Conservation (phyloP, 139 green algal species). For the Diplosphaera chodatii region DNA sequence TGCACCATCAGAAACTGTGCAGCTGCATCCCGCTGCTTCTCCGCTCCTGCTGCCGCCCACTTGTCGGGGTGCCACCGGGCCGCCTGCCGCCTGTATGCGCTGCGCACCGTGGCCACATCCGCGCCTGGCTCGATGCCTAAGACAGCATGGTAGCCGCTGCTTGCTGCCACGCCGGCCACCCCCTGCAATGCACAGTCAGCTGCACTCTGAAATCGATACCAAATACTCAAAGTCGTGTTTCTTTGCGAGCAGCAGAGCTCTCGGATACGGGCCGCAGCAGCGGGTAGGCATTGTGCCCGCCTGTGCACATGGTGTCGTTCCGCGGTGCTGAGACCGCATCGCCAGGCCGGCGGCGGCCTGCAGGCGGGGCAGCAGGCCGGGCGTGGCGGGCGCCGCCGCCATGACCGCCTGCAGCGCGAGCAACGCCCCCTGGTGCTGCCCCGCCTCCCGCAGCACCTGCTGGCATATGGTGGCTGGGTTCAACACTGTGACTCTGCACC, state of each 20-base stretch:
- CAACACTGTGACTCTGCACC: too few species aligned
- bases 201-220: too few species aligned
- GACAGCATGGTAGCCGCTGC: not conserved
- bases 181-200: too few species aligned
- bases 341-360: constrained; percentile 25
- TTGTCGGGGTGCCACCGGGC: constrained; percentile 44
- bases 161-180: too few species aligned
- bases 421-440: constrained; percentile 26
- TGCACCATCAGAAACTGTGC: constrained; percentile 9
- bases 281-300: too few species aligned
- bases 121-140: constrained; percentile 1
- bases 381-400: constrained; percentile 11
- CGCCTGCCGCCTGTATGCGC: constrained; percentile 31
- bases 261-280: too few species aligned
- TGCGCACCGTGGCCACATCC: constrained; percentile 12
- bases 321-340: not conserved
- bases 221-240: too few species aligned
- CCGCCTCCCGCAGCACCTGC: too few species aligned
- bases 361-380: constrained; percentile 28
- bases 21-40: constrained; percentile 9
- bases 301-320: too few species aligned
- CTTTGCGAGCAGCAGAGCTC: too few species aligned
- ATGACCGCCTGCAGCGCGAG: constrained; percentile 29
- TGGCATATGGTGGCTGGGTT: too few species aligned
- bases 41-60: constrained; percentile 13